Conservation (phyloP, 2,329 filamentous ascomycete species). For the Trematosphaeria pertusa region DNA sequence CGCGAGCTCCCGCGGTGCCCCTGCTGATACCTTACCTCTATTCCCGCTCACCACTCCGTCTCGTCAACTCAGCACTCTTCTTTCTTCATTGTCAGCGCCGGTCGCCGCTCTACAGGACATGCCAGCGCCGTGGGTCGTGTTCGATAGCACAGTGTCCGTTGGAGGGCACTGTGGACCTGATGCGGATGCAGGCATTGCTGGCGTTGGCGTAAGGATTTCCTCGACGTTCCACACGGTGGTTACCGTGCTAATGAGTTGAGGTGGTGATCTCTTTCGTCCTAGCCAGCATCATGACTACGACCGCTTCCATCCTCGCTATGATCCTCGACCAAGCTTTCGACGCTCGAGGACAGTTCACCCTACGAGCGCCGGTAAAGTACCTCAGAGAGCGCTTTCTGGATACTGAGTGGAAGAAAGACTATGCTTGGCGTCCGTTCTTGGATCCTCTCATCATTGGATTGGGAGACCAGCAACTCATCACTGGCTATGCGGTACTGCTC, state of each 20-base stretch:
- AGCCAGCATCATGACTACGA: constrained; percentile 38
- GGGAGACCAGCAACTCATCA: constrained; percentile 42
- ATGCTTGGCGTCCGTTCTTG: constrained; percentile 38
- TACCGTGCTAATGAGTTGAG: constrained; percentile 11
- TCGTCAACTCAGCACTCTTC: too few species aligned
- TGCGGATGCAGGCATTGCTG: constrained; percentile 40
- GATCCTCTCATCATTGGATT: constrained; percentile 41
- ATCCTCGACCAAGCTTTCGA: constrained; percentile 40
- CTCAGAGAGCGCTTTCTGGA: constrained; percentile 31
- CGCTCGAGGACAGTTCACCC: constrained; percentile 30
- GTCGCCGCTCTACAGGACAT: constrained; percentile 15
- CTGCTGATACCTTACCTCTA: too few species aligned
- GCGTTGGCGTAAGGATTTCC: constrained; percentile 28
- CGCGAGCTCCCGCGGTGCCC: too few species aligned
- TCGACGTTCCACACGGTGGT: too few species aligned
- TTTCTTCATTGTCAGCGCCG: too few species aligned
- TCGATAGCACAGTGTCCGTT: constrained; percentile 30
- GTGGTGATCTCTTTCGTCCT: constrained; percentile 40
- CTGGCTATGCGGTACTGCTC: constrained; percentile 39
- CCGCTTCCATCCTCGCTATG: constrained; percentile 40
- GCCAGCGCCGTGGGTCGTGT: constrained; percentile 38
- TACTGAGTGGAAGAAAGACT: constrained; percentile 38
- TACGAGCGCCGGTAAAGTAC: constrained; percentile 27
- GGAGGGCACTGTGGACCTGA: constrained; percentile 28
- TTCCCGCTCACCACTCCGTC: too few species aligned